These are phyloP conservation scores for Tillandsia fasciculata DNA, from an alignment of 176 grass and related monocot species.

Conservation along the genomic window DNA sequence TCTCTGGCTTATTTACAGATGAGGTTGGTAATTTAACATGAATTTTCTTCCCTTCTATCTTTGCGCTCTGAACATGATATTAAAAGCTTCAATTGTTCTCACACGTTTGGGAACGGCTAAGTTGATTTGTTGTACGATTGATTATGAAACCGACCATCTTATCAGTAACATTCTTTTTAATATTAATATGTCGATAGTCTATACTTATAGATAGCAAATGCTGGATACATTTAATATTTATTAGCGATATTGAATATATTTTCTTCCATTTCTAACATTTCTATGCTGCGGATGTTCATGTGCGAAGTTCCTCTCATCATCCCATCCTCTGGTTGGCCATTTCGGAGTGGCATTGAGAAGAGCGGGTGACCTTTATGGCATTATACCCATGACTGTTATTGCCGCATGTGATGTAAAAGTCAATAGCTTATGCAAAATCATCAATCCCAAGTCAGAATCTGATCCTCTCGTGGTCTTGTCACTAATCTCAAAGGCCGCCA, in stretches of 20 bases:
- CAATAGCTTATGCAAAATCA: slow-evolving; percentile 66
- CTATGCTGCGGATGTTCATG: slow-evolving; percentile 18
- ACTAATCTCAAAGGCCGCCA: slow-evolving; percentile 62
- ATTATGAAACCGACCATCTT: slow-evolving; percentile 1
- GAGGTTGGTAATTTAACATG: slow-evolving; percentile 37
- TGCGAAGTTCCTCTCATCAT: slow-evolving; percentile 61
- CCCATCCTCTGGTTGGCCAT: slow-evolving; percentile 76
- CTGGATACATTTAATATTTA: too few species aligned
- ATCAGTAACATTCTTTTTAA: too few species aligned
- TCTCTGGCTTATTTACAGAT: slow-evolving; percentile 55
- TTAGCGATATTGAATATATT: too few species aligned
- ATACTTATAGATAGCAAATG: too few species aligned
- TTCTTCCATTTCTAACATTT: neutral
- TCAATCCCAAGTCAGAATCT: slow-evolving; percentile 47
- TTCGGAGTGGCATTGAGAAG: slow-evolving; percentile 52
- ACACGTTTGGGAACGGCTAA: too few species aligned
- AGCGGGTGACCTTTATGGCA: slow-evolving; percentile 43
- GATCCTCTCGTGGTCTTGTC: slow-evolving; percentile 57
- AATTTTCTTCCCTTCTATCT: neutral
- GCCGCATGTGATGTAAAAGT: slow-evolving; percentile 64
- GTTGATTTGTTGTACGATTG: neutral
- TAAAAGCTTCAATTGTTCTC: too few species aligned
- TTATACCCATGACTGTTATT: slow-evolving; percentile 54
- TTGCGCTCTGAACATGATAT: neutral
- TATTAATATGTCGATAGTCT: too few species aligned